Percentiles rank a stretch among this genome's conserved stretches.
Evolutionary conservation across 192 early-diverging fungal species (phyloP).

Genomic region (Tieghemiomyces parasiticus): DNA sequence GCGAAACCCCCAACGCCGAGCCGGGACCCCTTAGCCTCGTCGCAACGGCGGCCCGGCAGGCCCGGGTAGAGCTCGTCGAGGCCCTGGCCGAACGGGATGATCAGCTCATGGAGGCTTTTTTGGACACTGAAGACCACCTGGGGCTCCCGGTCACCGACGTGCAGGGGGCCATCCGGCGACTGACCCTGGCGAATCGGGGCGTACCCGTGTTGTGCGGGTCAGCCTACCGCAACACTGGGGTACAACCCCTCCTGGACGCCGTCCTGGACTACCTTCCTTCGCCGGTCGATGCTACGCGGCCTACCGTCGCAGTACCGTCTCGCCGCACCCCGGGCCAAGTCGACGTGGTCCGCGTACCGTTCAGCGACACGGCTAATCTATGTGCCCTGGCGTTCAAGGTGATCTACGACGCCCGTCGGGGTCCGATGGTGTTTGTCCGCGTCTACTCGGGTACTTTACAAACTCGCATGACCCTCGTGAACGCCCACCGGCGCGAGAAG

Average conservation of each 20-base stretch:
- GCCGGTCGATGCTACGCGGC: conserved; percentile 50
- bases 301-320: conserved; percentile 34
- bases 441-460: conserved; percentile 70
- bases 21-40: conserved; percentile 8
- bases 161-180: conserved; percentile 46
- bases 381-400: conserved; percentile 94
- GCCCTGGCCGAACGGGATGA: conserved; percentile 71
- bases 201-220: conserved; percentile 85
- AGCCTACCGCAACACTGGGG: conserved; percentile 77
- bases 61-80: conserved; percentile 62
- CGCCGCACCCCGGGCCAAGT: conserved; percentile 19
- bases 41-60: conserved; percentile 12
- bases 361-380: conserved; percentile 24
- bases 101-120: conserved; percentile 65
- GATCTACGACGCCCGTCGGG: conserved; percentile 65
- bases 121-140: conserved; percentile 66
- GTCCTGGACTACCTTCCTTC: conserved; percentile 72
- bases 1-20: conserved; percentile 14
- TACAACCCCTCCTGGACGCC: conserved; percentile 85
- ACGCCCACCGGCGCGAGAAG: conserved; percentile 43
- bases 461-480: conserved; percentile 49
- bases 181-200: conserved; percentile 46
- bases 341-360: conserved; percentile 17
- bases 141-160: conserved; percentile 42
- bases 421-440: conserved; percentile 79